Base-by-base conservation (phyloP, 371 early-diverging fungal genomes). In the Mucor piriformis region DNA sequence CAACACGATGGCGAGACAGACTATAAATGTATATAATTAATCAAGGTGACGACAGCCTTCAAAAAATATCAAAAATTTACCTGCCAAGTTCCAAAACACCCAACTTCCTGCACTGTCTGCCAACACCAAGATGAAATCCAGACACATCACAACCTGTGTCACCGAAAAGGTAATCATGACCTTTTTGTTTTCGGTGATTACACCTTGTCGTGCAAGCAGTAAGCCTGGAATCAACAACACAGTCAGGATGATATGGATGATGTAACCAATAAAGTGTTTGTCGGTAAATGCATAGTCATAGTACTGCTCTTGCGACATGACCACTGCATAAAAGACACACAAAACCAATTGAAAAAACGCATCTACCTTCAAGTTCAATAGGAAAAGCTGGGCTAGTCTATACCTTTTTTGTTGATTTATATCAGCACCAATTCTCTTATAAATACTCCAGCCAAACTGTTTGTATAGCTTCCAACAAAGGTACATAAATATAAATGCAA, bases 81-180 rank as follows among this genome's bases (percentile, higher is more conserved):
- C 80, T 60, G 76, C 74, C 27, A 81, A 44, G 13, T 72, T 77
- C 81, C 81, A 81, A 55, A 81, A 81, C 0, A 73, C 68, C 81
- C 81, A 81, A 21, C 62, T 61, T 16, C 61, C 55, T 10, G 71
- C 63, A 40, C 77, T 77, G 52, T 81, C 77, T 16, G 69, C 69
- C 23, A 81, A 46, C 6, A 81, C 53, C 18, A 77, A 51, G 21
- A 70, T 55, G 50, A 81, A 81, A 53, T 81, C 81, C 1, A 75
- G 61, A 15, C 64, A 52, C 52, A 76, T 49, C n/a, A 77, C 54
- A 2, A 52, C 43, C 10, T 77, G 77, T 18, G 73, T 62, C 1
- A 67, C 37, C 27, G 72, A 46, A 33, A 72, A 81, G 1, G 34
- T 20, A 18, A 59, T 63, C 72, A 81, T 77, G 50, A 70, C 46